These are phyloP conservation scores for Penicillium sp. DNA, from an alignment of 2,329 filamentous ascomycete species.

Conservation along the genomic window DNA sequence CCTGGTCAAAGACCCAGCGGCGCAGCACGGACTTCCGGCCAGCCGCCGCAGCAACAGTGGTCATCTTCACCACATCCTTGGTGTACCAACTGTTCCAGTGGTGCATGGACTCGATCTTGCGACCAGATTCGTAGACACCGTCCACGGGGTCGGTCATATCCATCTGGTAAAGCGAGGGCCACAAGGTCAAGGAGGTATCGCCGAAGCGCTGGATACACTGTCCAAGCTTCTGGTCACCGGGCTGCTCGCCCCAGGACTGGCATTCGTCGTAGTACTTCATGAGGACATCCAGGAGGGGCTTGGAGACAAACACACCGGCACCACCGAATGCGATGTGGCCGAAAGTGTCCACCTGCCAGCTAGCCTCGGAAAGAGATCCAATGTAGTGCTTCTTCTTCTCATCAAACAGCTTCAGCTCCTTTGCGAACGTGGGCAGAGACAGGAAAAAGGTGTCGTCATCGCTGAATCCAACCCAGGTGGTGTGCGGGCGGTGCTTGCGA, in stretches of 20 bases:
- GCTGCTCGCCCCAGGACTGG: conserved; percentile 44
- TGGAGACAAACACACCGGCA: conserved; percentile 46
- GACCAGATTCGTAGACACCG: conserved; percentile 45
- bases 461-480: conserved; percentile 44
- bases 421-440: conserved; percentile 38
- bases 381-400: conserved; percentile 44
- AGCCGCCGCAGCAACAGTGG: conserved; percentile 40
- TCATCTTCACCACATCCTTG: conserved; percentile 48
- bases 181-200: conserved; percentile 40
- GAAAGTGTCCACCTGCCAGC: conserved; percentile 46
- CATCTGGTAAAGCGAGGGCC: conserved; percentile 47
- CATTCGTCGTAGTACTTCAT: conserved; percentile 43
- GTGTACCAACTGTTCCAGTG: conserved; percentile 48
- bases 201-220: conserved; percentile 44
- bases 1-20: conserved; percentile 46
- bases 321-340: conserved; percentile 47
- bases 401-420: conserved; percentile 42
- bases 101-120: conserved; percentile 45
- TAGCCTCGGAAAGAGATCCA: conserved; percentile 44
- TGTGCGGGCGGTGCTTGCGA: conserved; percentile 39
- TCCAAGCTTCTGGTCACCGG: conserved; percentile 46
- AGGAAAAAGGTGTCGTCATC: conserved; percentile 48
- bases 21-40: conserved; percentile 44
- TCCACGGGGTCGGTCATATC: conserved; percentile 44
- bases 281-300: conserved; percentile 39